These are phyloP conservation scores for Trametes villosa DNA, from an alignment of 768 basidiomycete species.

Conservation along the genomic window DNA sequence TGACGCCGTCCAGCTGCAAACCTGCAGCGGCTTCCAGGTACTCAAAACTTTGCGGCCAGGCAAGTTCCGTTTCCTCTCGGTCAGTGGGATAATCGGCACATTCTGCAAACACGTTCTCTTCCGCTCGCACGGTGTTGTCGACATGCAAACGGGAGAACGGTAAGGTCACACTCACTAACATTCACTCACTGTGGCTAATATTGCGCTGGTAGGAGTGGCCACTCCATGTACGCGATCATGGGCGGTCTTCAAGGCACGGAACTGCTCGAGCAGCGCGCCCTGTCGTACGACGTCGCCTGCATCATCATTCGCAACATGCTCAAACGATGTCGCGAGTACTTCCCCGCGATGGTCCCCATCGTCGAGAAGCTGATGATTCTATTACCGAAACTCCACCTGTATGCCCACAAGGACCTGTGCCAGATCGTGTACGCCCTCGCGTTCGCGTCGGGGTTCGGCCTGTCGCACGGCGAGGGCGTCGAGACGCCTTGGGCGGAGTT, in stretches of 20 bases:
- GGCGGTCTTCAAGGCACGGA: neutral
- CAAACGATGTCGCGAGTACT: neutral
- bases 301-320: slow-evolving; percentile 20
- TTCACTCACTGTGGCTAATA: neutral
- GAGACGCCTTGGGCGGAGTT: slow-evolving; percentile 25
- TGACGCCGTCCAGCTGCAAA: neutral
- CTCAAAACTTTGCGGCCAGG: neutral
- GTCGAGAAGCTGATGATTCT: neutral
- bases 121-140: neutral
- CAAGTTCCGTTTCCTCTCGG: neutral
- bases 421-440: slow-evolving; percentile 22
- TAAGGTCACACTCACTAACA: neutral
- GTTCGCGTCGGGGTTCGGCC: slow-evolving; percentile 14
- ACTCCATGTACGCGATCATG: neutral
- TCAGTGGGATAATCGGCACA: neutral
- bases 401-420: slow-evolving; percentile 23
- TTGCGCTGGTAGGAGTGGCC: neutral
- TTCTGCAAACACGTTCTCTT: neutral
- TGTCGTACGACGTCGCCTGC: slow-evolving; percentile 14
- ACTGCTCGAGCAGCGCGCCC: neutral
- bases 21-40: neutral
- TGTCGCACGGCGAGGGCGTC: slow-evolving; percentile 26
- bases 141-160: neutral
- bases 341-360: neutral
- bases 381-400: slow-evolving; percentile 21